Evolutionary conservation across 345 rosid species (phyloP).

Genomic region (Acer yangbiense): DNA sequence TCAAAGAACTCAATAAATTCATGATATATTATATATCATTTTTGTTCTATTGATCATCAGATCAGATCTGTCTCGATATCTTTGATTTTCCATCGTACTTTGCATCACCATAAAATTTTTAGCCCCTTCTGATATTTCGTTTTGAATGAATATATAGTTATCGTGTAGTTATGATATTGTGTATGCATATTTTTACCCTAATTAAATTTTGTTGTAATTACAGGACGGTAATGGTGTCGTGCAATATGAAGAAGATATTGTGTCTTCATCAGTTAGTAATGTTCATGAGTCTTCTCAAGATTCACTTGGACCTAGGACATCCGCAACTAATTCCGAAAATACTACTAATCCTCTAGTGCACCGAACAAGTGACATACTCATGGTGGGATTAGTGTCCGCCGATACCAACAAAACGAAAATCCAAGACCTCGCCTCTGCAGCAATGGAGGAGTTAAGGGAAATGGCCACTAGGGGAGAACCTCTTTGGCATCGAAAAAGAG

Average conservation of each 20-base stretch:
- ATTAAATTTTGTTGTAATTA: background rate
- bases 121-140: background rate
- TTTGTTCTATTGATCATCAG: no score
- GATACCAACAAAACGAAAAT: constrained; percentile 27
- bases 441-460: constrained; percentile 35
- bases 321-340: constrained; percentile 10
- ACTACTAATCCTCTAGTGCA: background rate
- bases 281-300: constrained; percentile 14
- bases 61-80: no score
- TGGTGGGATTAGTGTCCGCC: constrained; percentile 36
- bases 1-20: no score
- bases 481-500: constrained; percentile 24
- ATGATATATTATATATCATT: no score
- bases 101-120: background rate
- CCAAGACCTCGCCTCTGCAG: constrained; percentile 23
- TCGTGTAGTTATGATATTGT: background rate
- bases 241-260: background rate
- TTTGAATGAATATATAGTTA: background rate
- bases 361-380: constrained; percentile 38
- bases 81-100: background rate
- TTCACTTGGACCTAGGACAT: constrained; percentile 4
- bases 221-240: background rate
- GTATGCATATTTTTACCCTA: background rate
- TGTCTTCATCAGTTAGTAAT: background rate
- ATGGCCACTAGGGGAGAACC: constrained; percentile 35